These are phyloP conservation scores for Dissophora ornata DNA, from an alignment of 192 early-diverging fungal species.

Conservation along the genomic window DNA sequence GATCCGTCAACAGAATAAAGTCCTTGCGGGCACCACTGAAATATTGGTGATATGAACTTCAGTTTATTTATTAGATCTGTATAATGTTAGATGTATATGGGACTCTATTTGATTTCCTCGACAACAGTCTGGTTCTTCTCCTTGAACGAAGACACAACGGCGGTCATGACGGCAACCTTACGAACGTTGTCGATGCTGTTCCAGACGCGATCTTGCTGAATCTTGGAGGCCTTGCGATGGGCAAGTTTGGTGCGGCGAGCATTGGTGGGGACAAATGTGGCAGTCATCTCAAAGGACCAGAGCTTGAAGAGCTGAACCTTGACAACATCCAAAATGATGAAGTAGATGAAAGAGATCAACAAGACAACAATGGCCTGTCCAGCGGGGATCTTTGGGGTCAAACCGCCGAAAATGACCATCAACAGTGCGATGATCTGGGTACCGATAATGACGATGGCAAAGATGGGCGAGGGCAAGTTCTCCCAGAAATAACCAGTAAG, in stretches of 20 bases:
- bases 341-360: constrained; percentile 74
- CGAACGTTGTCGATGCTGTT: constrained; percentile 30
- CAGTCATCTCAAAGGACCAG: constrained; percentile 89
- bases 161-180: constrained; percentile 48
- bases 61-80: constrained; percentile 9
- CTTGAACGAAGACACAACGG: constrained; percentile 29
- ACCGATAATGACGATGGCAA: constrained; percentile 76
- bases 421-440: too few relatives aligned
- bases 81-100: neutral
- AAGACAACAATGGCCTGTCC: constrained; percentile 76
- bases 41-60: too few relatives aligned
- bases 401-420: constrained; percentile 74
- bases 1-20: too few relatives aligned
- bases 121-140: neutral
- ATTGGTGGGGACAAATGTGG: constrained; percentile 77
- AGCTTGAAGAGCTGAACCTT: constrained; percentile 81
- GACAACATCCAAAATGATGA: constrained; percentile 82
- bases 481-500: constrained; percentile 82
- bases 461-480: constrained; percentile 76
- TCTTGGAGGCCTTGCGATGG: constrained; percentile 55
- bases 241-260: constrained; percentile 69
- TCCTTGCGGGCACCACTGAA: too few relatives aligned
- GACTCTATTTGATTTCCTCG: constrained; percentile 12
- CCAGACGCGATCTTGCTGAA: constrained; percentile 62
- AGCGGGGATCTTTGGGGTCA: constrained; percentile 60